Base-by-base conservation (phyloP, 176 grass and related monocot genomes). In the Saccharum spontaneum region DNA sequence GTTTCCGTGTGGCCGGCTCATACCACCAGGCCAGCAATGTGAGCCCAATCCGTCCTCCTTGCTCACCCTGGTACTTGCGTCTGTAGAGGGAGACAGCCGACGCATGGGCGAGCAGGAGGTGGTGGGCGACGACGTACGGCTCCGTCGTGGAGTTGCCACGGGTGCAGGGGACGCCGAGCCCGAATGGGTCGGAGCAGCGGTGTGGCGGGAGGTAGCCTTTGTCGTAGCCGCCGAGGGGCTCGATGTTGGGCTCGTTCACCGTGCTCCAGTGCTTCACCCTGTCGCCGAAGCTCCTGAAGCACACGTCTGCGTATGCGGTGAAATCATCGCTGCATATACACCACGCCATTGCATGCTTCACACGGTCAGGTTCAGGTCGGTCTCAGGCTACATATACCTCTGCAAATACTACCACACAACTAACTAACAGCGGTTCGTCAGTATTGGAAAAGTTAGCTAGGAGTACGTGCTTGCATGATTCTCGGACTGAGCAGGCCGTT, bases 221-320 rank as follows among this genome's bases (percentile, higher is more conserved):
- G 44, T 92, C 90, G 4, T 90, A 86, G 12, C 88, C 88, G n/a
- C 86, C 84, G 33, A 94, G 24, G 5, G 95, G 61, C 11, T 97
- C 86, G 41, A 92, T 55, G 69, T 97, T 97, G 1, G 92, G 92
- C 77, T 97, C 92, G 11, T 94, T 94, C 7, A 97, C 61, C 5
- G 92, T 93, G 12, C 76, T 82, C 95, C 95, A 97, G 55, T 88
- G 4, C 62, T 91, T 94, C 67, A 97, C 92, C 79, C 95, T 73
- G 82, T 97, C 90, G 0, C 90, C 95, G 2, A 92, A 97, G 73
- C 84, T 89, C 43, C 88, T n/a, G 69, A 94, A 97, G 91, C 95
- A 97, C 11, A 86, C 86, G 8, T 97, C 79, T 0, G 90, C 92
- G 16, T 88, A 97, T 1, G 90, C 80, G 0, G 79, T 81, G 70